Percentiles rank a stretch among this genome's conserved stretches.
These are phyloP conservation scores for Moringa oleifera DNA, from an alignment of 345 rosid species.

Conservation along the genomic window DNA sequence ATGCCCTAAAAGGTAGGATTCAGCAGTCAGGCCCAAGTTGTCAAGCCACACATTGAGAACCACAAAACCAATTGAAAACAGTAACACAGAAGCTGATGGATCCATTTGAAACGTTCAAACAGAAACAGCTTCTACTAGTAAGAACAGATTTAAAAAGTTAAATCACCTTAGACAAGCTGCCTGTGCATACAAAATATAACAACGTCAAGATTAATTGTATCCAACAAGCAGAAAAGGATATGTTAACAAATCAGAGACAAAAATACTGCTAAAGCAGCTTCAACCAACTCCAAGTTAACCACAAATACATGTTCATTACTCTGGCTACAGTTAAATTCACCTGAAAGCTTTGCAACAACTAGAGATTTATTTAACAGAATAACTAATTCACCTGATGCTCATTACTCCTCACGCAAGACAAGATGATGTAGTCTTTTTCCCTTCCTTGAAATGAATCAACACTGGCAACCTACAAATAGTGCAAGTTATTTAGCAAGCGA, in stretches of 20 bases:
- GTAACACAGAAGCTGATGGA: background rate
- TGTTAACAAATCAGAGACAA: too few relatives aligned
- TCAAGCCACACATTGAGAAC: background rate
- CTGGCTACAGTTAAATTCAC: background rate
- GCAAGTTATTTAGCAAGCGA: slow-evolving; percentile 4
- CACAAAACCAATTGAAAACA: background rate
- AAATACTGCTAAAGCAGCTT: too few relatives aligned
- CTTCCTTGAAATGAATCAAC: slow-evolving; percentile 99
- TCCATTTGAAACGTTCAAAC: background rate
- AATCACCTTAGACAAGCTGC: too few relatives aligned
- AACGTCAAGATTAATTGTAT: too few relatives aligned
- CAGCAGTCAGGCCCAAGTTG: slow-evolving; percentile 11
- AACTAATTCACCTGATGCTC: slow-evolving; percentile 86
- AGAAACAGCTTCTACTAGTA: too few relatives aligned
- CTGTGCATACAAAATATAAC: too few relatives aligned
- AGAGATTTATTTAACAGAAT: background rate
- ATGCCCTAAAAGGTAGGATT: slow-evolving; percentile 62
- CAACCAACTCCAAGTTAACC: too few relatives aligned
- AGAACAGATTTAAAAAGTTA: too few relatives aligned
- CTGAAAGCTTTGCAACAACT: background rate
- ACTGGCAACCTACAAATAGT: slow-evolving; percentile 70
- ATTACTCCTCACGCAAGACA: slow-evolving; percentile 98
- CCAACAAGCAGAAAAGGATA: too few relatives aligned
- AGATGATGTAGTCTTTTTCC: slow-evolving; percentile 95
- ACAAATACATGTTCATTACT: too few relatives aligned